Evolutionary conservation across 2,329 filamentous ascomycete species (phyloP), one percentile per base, ranked within the genome.

Genomic region (Scedosporium aurantiacum): DNA sequence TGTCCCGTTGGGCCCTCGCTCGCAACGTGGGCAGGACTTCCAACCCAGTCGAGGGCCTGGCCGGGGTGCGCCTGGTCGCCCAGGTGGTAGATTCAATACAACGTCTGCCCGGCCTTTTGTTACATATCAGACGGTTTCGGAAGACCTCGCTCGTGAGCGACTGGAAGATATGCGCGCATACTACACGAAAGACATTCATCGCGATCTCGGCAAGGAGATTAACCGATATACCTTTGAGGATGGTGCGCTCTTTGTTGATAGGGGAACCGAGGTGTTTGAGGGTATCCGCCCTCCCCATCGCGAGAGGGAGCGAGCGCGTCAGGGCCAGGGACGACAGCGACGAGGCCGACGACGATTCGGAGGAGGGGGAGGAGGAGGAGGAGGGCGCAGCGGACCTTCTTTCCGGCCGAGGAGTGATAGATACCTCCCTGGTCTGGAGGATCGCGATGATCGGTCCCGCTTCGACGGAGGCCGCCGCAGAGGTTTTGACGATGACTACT

Each of bases 191-290:
- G 73, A 78, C 54, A 68, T 68, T 27, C 63, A 71, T 21, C 72
- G 77, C 12, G 73, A 78, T 52, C 67, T 78, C 43, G 78, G 78
- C 64, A 70, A 76, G 63, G 73, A 78, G 60, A 83, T 83, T 73
- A 85, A 89, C 69, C 79, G 88, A 37, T 91, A 90, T 70, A 87
- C 86, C 0, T 91, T 91, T 66, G 87, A 91, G 70, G 76, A 85
- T 61, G 79, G 78, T 0, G 83, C 86, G 63, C 69, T 73, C 5
- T 84, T 91, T 60, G 87, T 91, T 54, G 88, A 91, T 70, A 80
- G 86, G 60, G 89, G 88, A 14, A 83, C 83, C 16, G 89, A 91
- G 70, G 84, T 86, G 43, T 87, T 87, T 68, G 75, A 83, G 57
- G 84, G 83, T 16, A 85, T 87, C 63, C 76, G 84, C 25, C 83